phyloP scores from a whole-genome alignment of 2,329 filamentous ascomycete genomes.

The Xylaria sp. region DNA sequence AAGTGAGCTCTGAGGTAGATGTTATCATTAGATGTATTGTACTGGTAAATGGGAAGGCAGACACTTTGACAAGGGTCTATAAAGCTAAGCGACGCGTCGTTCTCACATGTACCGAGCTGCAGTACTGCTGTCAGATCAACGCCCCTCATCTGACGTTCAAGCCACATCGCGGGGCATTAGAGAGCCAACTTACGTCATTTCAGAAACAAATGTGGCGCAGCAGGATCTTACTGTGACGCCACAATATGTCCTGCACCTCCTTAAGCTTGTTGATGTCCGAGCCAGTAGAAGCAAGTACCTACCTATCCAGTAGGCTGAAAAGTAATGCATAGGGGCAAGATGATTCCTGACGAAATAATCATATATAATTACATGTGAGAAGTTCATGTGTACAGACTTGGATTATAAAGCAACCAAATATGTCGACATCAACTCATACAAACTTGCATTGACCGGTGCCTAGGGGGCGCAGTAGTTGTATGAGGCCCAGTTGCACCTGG shows the following conservation, averaged over 20 bases:
- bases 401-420: neutral
- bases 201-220: conserved; percentile 21
- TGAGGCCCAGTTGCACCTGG: neutral
- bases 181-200: conserved; percentile 32
- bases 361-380: neutral
- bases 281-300: too few species aligned
- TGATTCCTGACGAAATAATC: neutral
- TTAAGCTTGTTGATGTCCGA: too few species aligned
- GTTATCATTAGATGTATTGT: conserved; percentile 8
- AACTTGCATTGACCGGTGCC: neutral
- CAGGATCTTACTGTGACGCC: neutral
- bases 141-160: conserved; percentile 25
- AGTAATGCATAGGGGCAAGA: neutral
- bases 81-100: conserved; percentile 16
- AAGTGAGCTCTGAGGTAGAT: conserved; percentile 20
- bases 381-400: neutral
- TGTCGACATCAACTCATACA: neutral
- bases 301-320: neutral
- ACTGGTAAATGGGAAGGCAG: conserved; percentile 5
- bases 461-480: neutral
- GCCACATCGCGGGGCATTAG: conserved; percentile 35
- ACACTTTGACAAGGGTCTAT: conserved; percentile 4
- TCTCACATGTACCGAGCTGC: conserved; percentile 14
- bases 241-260: too few species aligned
- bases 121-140: neutral